These are phyloP conservation scores for Afroboletus lepidellus DNA, from an alignment of 1,284 basidiomycete species.

Conservation along the genomic window DNA sequence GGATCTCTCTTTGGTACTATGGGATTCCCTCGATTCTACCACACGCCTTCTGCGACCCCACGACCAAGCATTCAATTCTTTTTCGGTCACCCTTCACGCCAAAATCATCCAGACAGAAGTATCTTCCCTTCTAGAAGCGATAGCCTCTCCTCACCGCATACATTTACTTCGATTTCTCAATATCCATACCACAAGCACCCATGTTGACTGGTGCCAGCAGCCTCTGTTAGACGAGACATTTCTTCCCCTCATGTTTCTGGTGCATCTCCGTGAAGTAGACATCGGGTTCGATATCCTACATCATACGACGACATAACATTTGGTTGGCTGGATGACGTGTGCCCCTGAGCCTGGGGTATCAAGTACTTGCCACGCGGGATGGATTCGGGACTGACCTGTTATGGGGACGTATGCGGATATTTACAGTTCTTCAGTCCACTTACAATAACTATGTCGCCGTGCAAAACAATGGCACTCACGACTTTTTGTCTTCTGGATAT, in stretches of 20 bases:
- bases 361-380: not conserved
- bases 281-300: not conserved
- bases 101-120: not conserved
- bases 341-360: not conserved
- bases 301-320: not conserved
- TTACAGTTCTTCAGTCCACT: too few relatives aligned
- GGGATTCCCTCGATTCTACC: not conserved
- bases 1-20: not conserved
- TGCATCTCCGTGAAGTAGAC: conserved; percentile 2
- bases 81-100: not conserved
- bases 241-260: not conserved
- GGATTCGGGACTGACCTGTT: not conserved
- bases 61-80: conserved; percentile 4
- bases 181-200: not conserved
- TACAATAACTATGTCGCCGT: too few relatives aligned
- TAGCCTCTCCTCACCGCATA: conserved; percentile 3
- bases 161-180: not conserved
- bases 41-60: conserved; percentile 1
- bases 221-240: not conserved
- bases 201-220: not conserved
- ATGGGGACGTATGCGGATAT: too few relatives aligned
- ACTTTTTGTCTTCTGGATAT: too few relatives aligned
- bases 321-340: not conserved
- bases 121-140: not conserved
- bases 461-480: too few relatives aligned